Conservation (phyloP, 2,329 filamentous ascomycete species). For the Aspergillus awamori region DNA sequence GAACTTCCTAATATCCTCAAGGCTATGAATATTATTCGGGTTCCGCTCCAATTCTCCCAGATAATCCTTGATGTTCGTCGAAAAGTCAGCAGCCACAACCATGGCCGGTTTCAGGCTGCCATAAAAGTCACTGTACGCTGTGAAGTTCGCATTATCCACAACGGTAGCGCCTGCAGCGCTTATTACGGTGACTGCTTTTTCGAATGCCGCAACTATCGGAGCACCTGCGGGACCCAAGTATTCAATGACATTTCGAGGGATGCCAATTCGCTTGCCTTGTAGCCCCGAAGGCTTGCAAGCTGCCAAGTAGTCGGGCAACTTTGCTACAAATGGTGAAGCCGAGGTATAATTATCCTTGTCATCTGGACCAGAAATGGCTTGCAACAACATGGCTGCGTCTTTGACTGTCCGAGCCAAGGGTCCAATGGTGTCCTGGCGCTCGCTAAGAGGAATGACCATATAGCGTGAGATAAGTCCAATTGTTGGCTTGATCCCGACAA, state of each 20-base stretch:
- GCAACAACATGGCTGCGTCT: slow-evolving; percentile 60
- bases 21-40: slow-evolving; percentile 56
- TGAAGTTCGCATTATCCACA: slow-evolving; percentile 64
- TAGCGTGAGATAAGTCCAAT: slow-evolving; percentile 63
- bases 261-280: slow-evolving; percentile 63
- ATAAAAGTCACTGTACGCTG: slow-evolving; percentile 51
- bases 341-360: slow-evolving; percentile 60
- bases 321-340: slow-evolving; percentile 57
- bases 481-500: slow-evolving; percentile 70
- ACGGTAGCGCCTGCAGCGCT: slow-evolving; percentile 60
- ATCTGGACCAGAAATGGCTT: slow-evolving; percentile 61
- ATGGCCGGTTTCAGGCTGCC: slow-evolving; percentile 38
- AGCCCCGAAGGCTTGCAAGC: slow-evolving; percentile 60
- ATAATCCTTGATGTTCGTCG: slow-evolving; percentile 59
- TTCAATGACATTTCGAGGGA: slow-evolving; percentile 62
- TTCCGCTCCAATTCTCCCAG: slow-evolving; percentile 60
- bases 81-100: slow-evolving; percentile 63
- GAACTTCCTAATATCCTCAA: slow-evolving; percentile 58
- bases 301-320: slow-evolving; percentile 62
- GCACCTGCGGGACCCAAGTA: slow-evolving; percentile 36
- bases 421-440: slow-evolving; percentile 60
- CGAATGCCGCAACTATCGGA: slow-evolving; percentile 58
- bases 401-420: slow-evolving; percentile 62
- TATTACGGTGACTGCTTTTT: slow-evolving; percentile 57
- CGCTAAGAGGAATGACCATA: slow-evolving; percentile 66